Conservation (phyloP, 768 basidiomycete species). For the Suillus brevipes region DNA sequence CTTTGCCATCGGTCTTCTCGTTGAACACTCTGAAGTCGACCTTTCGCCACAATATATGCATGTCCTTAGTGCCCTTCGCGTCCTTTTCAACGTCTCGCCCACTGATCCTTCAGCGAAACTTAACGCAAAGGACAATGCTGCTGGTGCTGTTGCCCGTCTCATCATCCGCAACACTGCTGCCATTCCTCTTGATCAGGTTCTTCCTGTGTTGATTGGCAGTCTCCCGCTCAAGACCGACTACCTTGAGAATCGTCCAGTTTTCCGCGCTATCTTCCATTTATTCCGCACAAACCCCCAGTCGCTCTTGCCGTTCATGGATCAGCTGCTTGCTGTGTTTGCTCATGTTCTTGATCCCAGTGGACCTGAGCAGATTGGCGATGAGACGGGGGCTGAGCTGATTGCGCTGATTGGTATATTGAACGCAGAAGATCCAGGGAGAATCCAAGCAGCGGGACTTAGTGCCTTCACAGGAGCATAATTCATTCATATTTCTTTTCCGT, state of each 20-base stretch:
- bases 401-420: slow-evolving; percentile 72
- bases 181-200: slow-evolving; percentile 87
- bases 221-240: slow-evolving; percentile 87
- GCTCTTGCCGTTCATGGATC: slow-evolving; percentile 76
- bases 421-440: slow-evolving; percentile 70
- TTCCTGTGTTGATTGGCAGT: slow-evolving; percentile 78
- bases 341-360: slow-evolving; percentile 77
- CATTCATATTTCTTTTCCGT: slow-evolving; percentile 8
- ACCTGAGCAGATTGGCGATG: slow-evolving; percentile 78
- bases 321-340: slow-evolving; percentile 75
- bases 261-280: slow-evolving; percentile 85
- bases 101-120: slow-evolving; percentile 64
- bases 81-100: slow-evolving; percentile 69
- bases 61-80: slow-evolving; percentile 77
- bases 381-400: slow-evolving; percentile 75
- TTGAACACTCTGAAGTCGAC: slow-evolving; percentile 83
- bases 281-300: slow-evolving; percentile 74
- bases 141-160: slow-evolving; percentile 87
- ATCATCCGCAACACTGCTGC: slow-evolving; percentile 76
- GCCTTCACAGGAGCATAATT: slow-evolving; percentile 45
- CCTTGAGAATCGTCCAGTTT: slow-evolving; percentile 88
- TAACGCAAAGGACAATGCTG: slow-evolving; percentile 96
- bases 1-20: slow-evolving; percentile 88
- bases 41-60: slow-evolving; percentile 77
- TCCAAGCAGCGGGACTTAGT: slow-evolving; percentile 76